Base-by-base conservation (phyloP, 352 stramenopile species). In the Peronospora farinosa region DNA sequence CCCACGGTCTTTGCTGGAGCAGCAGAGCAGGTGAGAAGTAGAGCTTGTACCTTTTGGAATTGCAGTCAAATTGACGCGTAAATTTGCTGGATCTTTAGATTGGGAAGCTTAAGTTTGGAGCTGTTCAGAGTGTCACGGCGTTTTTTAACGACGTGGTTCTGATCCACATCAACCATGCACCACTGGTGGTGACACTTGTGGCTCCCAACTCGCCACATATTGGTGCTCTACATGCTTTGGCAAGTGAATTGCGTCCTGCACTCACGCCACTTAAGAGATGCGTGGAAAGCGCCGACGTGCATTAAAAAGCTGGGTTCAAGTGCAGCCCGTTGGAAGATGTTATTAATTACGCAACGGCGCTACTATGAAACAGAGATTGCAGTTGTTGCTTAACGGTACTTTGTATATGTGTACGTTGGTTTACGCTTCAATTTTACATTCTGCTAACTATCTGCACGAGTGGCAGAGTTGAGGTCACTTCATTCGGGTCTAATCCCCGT, bases 81-180 rank as follows among this genome's bases (percentile, higher is more conserved):
- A n/a, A 12, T 32, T 47, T 1, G 8, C 57, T 19, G 35, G 8
- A 21, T 12, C 32, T 32, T 27, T 47, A 88, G 75, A 63, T 88
- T 10, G 80, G 80, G 16, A 92, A 92, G 59, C 73, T 92, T 57
- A 78, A 84, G 49, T 89, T 92, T 47, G 80, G 78, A 23, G 59
- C 57, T 6, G 78, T 92, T 45, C 59, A 82, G 47, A 86, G 65
- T 42, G 63, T 89, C 40, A 92, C 78, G 42, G 73, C 69, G 9
- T 92, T 88, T 63, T 92, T 84, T 45, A 72, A 72, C 39, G 64
- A 74, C 40, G 68, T 85, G 41, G 80, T 86, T 54, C 61, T 92
- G 30, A 64, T 92, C 28, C 80, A 92, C 67, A 70, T 88, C 39
- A 88, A 92, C 63, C 61, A 85, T 47, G 57, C 72, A 44, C 80